Percentiles rank a stretch among this genome's conserved stretches.
These are phyloP conservation scores for Aspergillus ruber DNA, from an alignment of 2,329 filamentous ascomycete genomes.

Conservation along the genomic window DNA sequence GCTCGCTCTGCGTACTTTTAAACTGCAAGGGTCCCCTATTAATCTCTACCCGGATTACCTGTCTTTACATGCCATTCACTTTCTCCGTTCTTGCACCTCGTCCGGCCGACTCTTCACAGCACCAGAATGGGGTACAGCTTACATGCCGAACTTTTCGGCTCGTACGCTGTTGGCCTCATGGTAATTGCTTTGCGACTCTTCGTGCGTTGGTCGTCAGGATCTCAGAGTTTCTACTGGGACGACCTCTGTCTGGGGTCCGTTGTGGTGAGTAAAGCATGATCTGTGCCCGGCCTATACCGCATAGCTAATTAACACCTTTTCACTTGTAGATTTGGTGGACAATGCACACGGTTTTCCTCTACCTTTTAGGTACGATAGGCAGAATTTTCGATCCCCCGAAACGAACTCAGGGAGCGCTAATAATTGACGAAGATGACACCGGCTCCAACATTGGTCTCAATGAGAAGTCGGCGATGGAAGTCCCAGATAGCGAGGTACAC, in stretches of 20 bases:
- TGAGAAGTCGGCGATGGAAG: constrained; percentile 5
- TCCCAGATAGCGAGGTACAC: constrained; percentile 6
- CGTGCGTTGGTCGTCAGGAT: background rate
- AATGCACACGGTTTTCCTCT: constrained; percentile 9
- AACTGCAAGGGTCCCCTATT: too few relatives aligned
- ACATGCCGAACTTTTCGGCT: background rate
- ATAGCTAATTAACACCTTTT: background rate
- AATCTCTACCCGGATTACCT: too few relatives aligned
- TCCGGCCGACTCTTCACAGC: too few relatives aligned
- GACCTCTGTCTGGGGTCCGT: background rate
- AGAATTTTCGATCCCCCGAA: background rate
- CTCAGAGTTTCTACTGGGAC: background rate
- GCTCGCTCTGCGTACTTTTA: too few relatives aligned
- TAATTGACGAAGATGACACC: constrained; percentile 3
- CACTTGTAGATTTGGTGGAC: constrained; percentile 12
- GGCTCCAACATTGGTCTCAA: constrained; percentile 10
- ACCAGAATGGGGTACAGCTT: background rate
- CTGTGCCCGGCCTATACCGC: background rate
- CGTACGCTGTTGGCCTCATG: background rate
- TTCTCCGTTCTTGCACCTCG: too few relatives aligned
- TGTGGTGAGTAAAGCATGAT: background rate
- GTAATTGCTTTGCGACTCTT: background rate
- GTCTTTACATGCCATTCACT: too few relatives aligned
- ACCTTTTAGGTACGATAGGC: constrained; percentile 6
- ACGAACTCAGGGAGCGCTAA: background rate